Evolutionary conservation across 441 rosid genomes (phyloP).

Genomic region (Dalechampia spathulata): DNA sequence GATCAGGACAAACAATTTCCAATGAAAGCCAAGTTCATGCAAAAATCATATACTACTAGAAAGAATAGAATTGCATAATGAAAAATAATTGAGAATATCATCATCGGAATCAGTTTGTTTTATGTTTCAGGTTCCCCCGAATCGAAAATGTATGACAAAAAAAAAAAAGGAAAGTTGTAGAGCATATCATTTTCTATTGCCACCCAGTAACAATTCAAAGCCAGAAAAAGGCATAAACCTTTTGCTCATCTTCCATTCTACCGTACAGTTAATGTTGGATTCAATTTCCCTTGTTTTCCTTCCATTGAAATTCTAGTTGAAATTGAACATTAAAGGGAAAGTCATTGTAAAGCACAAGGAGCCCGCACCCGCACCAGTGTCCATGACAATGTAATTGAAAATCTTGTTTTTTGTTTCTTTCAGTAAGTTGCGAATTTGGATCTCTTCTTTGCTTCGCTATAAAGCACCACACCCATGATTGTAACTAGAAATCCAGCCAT

Average conservation of each 20-base stretch:
- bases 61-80: constrained; percentile 4
- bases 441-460: constrained; percentile 98
- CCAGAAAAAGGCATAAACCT: constrained; percentile 16
- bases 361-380: constrained; percentile 37
- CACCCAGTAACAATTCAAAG: constrained; percentile 19
- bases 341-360: constrained; percentile 21
- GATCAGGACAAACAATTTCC: no score
- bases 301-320: constrained; percentile 21
- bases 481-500: constrained; percentile 82
- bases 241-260: constrained; percentile 23
- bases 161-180: constrained; percentile 28
- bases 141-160: constrained; percentile 19
- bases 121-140: constrained; percentile 17
- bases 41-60: not conserved
- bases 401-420: constrained; percentile 8
- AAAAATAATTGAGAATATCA: not conserved
- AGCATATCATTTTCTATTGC: constrained; percentile 32
- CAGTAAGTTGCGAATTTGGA: constrained; percentile 63
- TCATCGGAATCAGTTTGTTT: constrained; percentile 11
- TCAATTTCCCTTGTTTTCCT: constrained; percentile 29
- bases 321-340: constrained; percentile 18
- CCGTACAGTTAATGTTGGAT: constrained; percentile 37
- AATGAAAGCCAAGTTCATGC: not conserved
- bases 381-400: constrained; percentile 34
- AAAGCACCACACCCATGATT: constrained; percentile 92